phyloP scores from a whole-genome alignment of 805 yeast species.

The Wickerhamomyces tratensis region DNA sequence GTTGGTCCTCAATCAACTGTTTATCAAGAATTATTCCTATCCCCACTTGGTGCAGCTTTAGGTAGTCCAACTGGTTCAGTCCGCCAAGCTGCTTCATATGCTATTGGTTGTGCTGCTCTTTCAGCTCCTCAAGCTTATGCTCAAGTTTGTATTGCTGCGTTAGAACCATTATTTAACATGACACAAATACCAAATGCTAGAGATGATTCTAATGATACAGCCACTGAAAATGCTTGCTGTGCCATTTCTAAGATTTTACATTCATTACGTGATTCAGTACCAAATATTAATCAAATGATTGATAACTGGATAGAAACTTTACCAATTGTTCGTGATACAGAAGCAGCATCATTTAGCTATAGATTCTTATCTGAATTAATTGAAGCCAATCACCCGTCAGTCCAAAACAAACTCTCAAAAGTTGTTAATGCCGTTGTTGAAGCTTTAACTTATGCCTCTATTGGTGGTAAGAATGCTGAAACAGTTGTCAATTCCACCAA shows the following conservation, averaged over 20 bases:
- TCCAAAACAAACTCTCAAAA: constrained; percentile 43
- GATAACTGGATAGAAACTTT: constrained; percentile 73
- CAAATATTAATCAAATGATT: constrained; percentile 53
- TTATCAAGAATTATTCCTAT: constrained; percentile 56
- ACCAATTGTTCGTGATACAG: constrained; percentile 78
- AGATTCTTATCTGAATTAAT: constrained; percentile 65
- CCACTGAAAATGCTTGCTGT: constrained; percentile 79
- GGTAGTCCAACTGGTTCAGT: constrained; percentile 58
- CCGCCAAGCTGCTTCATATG: constrained; percentile 81
- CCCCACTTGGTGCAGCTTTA: constrained; percentile 56
- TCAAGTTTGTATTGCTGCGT: constrained; percentile 56
- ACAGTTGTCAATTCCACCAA: constrained; percentile 54
- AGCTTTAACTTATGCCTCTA: constrained; percentile 59
- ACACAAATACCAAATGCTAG: constrained; percentile 72
- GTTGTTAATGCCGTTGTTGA: constrained; percentile 63
- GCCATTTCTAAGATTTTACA: constrained; percentile 81
- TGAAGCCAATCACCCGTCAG: constrained; percentile 52
- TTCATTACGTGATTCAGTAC: constrained; percentile 45
- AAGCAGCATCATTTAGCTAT: constrained; percentile 82
- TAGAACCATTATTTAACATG: constrained; percentile 67
- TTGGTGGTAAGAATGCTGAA: constrained; percentile 65
- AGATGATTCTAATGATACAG: constrained; percentile 73
- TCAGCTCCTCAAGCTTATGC: constrained; percentile 58
- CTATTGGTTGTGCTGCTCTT: constrained; percentile 82
- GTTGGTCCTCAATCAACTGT: constrained; percentile 60